Evolutionary conservation across 2,329 filamentous ascomycete species (phyloP).

Genomic region (Botrytis cinerea): DNA sequence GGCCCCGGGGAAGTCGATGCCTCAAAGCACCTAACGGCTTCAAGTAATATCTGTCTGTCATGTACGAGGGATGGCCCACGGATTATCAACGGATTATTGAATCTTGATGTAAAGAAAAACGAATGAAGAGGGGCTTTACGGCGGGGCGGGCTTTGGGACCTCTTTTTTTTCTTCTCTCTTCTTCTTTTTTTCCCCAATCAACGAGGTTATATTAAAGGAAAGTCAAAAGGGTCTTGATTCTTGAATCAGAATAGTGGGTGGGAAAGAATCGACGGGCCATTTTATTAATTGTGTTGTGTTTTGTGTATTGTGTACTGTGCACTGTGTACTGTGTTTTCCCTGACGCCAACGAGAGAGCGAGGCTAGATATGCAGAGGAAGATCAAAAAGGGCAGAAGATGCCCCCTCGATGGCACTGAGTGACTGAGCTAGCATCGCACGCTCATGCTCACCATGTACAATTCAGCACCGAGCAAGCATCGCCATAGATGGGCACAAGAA

Average conservation of each 20-base stretch:
- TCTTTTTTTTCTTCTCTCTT: background rate
- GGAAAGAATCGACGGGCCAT: background rate
- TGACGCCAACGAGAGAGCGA: background rate
- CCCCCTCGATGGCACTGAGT: background rate
- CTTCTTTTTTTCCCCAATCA: constrained; percentile 5
- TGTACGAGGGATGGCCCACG: background rate
- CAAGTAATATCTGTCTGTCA: constrained; percentile 1
- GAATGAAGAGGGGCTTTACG: constrained; percentile 10
- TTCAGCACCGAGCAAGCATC: background rate
- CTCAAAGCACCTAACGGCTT: background rate
- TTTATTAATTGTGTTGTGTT: background rate
- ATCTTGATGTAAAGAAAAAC: background rate
- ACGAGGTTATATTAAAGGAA: constrained; percentile 6
- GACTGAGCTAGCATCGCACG: background rate
- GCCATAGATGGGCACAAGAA: background rate
- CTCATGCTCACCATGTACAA: background rate
- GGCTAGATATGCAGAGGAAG: constrained; percentile 2
- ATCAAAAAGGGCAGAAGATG: constrained; percentile 4
- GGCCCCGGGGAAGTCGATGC: background rate
- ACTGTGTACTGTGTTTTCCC: background rate
- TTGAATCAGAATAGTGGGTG: background rate
- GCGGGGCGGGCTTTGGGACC: background rate
- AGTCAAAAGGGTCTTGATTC: constrained; percentile 2
- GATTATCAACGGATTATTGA: constrained; percentile 5
- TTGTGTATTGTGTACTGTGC: background rate